Percentiles rank a stretch among this genome's conserved stretches.
Conservation (phyloP, 1,284 basidiomycete species). For the Tremellales sp. region DNA sequence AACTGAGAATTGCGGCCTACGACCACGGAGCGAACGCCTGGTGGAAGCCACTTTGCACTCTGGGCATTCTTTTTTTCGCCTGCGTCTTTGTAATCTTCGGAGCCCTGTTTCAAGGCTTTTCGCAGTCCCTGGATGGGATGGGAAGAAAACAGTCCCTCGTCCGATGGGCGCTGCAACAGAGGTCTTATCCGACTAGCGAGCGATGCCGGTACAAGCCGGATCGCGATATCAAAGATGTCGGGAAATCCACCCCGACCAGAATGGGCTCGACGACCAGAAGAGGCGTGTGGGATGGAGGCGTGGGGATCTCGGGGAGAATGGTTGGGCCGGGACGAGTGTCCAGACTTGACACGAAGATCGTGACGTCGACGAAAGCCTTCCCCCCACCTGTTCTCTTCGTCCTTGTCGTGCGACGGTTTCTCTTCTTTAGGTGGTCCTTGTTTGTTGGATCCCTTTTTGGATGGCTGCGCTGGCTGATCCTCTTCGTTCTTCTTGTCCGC, state of each 20-base stretch:
- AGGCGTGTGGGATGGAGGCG: conserved; percentile 10
- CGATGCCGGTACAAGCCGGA: conserved; percentile 6
- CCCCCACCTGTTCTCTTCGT: not conserved
- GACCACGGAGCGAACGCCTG: conserved; percentile 22
- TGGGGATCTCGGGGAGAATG: conserved; percentile 7
- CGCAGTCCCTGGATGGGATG: conserved; percentile 7
- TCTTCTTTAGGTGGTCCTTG: too few relatives aligned
- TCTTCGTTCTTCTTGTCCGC: not conserved
- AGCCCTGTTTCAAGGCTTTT: conserved; percentile 3
- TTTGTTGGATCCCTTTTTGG: not conserved
- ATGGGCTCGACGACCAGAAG: conserved; percentile 11
- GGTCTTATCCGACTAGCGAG: not conserved
- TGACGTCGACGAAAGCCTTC: not conserved
- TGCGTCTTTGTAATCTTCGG: conserved; percentile 4
- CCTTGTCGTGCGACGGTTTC: too few relatives aligned
- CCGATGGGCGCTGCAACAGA: conserved; percentile 1
- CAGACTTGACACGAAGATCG: not conserved
- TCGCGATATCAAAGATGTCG: conserved; percentile 2
- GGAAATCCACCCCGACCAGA: conserved; percentile 19
- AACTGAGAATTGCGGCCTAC: conserved; percentile 37
- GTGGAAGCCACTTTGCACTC: conserved; percentile 34
- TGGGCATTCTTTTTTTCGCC: conserved; percentile 8
- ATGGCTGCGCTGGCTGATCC: not conserved
- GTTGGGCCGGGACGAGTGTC: not conserved
- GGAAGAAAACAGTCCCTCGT: conserved; percentile 5